Evolutionary conservation across 352 stramenopile species (phyloP).

Genomic region (Phytophthora podocarpi): DNA sequence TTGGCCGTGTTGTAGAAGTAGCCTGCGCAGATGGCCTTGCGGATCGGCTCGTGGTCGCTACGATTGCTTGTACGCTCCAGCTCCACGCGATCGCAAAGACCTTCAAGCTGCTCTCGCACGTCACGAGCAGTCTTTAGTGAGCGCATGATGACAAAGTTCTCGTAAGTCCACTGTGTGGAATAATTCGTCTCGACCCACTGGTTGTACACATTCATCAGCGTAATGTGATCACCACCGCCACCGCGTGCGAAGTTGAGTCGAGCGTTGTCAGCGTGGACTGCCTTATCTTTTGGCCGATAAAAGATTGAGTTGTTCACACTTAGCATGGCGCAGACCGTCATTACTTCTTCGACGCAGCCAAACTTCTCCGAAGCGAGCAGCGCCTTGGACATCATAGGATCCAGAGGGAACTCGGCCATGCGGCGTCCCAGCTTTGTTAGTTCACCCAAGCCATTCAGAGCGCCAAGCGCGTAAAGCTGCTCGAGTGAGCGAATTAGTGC

Average conservation of each 20-base stretch:
- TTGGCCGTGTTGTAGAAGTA: constrained; percentile 99
- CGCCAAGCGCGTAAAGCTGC: constrained; percentile 99
- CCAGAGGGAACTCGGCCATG: constrained; percentile 96
- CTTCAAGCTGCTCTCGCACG: constrained; percentile 98
- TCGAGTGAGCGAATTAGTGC: constrained; percentile 98
- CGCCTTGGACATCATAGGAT: constrained; percentile 96
- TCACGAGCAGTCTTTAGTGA: constrained; percentile 98
- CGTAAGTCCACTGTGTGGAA: constrained; percentile 96
- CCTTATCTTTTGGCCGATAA: constrained; percentile 99
- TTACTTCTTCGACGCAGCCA: constrained; percentile 92
- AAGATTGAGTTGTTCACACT: constrained; percentile 98
- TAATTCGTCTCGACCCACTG: constrained; percentile 99
- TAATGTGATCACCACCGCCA: constrained; percentile 97
- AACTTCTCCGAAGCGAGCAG: constrained; percentile 93
- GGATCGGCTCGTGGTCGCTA: constrained; percentile 93
- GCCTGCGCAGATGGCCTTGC: constrained; percentile 97
- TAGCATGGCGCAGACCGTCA: constrained; percentile 98
- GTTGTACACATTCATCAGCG: constrained; percentile 97
- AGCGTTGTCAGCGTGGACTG: constrained; percentile 98
- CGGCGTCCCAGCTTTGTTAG: constrained; percentile 95
- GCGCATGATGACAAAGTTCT: constrained; percentile 97
- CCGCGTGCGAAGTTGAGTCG: constrained; percentile 97
- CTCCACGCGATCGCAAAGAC: constrained; percentile 99
- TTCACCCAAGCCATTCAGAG: constrained; percentile 98
- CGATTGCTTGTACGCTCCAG: constrained; percentile 90